Evolutionary conservation across 306 rosid genomes (phyloP).

Genomic region (Pyrus bretschneideri): DNA sequence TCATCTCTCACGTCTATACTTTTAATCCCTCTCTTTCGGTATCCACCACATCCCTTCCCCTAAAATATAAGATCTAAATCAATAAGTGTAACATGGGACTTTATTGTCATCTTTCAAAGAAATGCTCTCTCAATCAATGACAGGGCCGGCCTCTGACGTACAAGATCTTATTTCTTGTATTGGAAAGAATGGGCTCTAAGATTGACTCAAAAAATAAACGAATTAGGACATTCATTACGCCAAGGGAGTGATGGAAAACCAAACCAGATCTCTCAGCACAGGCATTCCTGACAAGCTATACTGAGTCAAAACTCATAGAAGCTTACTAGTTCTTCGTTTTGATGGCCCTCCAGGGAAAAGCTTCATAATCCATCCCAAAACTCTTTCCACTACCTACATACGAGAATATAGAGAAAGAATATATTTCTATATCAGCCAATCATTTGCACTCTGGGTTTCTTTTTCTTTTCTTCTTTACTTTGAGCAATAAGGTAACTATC

Average conservation of each 20-base stretch:
- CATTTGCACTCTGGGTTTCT: neutral
- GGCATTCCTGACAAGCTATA: conserved; percentile 17
- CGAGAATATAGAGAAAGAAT: neutral
- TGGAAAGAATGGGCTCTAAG: conserved; percentile 33
- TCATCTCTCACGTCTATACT: conserved; percentile 10
- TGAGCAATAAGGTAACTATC: neutral
- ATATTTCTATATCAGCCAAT: neutral
- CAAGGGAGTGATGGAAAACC: conserved; percentile 28
- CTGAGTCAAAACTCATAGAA: conserved; percentile 44
- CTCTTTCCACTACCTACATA: conserved; percentile 88
- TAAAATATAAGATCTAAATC: conserved; percentile 31
- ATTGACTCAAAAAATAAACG: conserved; percentile 59
- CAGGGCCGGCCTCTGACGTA: conserved; percentile 33
- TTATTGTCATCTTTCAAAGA: conserved; percentile 40
- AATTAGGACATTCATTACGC: conserved; percentile 35
- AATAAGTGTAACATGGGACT: conserved; percentile 4
- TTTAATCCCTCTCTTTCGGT: conserved; percentile 10
- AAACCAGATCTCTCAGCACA: conserved; percentile 12
- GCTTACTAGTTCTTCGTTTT: conserved; percentile 84
- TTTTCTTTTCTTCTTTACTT: too few relatives aligned
- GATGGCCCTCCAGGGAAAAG: conserved; percentile 96
- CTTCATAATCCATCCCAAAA: conserved; percentile 97
- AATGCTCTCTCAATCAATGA: conserved; percentile 38
- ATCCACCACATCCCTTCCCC: conserved; percentile 22
- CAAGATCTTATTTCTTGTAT: conserved; percentile 27